These are phyloP conservation scores for Picochlorum sp. DNA, from an alignment of 139 green algal species.

Conservation along the genomic window DNA sequence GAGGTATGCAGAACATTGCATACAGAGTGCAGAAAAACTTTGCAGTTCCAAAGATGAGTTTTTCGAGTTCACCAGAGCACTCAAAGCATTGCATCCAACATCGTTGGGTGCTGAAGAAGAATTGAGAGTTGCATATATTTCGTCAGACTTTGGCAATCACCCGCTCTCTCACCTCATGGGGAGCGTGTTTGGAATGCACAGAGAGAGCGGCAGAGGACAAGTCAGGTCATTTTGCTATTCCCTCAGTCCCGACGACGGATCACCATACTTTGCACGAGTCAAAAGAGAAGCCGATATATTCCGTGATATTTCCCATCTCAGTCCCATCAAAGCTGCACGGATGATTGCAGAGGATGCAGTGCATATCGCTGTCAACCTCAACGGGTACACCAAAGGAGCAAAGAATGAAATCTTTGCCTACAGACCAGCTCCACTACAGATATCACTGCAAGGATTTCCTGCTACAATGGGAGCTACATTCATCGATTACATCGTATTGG, in stretches of 20 bases:
- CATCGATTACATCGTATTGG: conserved; percentile 77
- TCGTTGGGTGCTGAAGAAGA: conserved; percentile 39
- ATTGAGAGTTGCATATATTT: conserved; percentile 67
- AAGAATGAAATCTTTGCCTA: conserved; percentile 90
- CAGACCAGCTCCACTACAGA: conserved; percentile 71
- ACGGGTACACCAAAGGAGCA: conserved; percentile 90
- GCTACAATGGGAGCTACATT: conserved; percentile 71
- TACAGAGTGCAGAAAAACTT: background rate
- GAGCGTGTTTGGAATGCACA: conserved; percentile 78
- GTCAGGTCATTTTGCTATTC: conserved; percentile 84
- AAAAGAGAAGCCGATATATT: conserved; percentile 71
- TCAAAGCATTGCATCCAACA: conserved; percentile 32
- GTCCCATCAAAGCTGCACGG: conserved; percentile 43
- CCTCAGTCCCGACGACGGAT: conserved; percentile 60
- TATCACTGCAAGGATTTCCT: conserved; percentile 84
- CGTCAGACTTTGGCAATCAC: conserved; percentile 87
- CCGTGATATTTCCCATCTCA: conserved; percentile 54
- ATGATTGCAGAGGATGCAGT: conserved; percentile 59
- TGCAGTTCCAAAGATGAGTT: conserved; percentile 10
- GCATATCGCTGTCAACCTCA: conserved; percentile 80
- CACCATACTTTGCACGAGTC: conserved; percentile 67
- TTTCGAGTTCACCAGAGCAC: conserved; percentile 12
- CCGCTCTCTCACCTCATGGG: conserved; percentile 86
- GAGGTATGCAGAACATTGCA: conserved; percentile 40
- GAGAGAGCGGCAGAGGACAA: conserved; percentile 30